Base-by-base conservation (phyloP, 345 rosid genomes). In the Rhizophora mangle region DNA sequence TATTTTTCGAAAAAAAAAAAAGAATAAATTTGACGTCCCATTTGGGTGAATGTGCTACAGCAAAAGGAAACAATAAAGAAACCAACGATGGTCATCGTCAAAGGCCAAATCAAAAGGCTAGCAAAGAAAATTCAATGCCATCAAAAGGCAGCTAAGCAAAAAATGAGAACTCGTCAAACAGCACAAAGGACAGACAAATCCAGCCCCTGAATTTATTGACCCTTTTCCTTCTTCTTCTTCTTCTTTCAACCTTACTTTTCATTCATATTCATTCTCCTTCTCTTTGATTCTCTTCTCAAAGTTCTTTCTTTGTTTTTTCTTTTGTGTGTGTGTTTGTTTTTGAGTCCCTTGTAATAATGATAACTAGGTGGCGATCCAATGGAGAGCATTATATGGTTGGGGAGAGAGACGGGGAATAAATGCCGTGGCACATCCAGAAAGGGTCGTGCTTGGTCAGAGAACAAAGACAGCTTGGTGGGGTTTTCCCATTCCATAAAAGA, bases 401-500 rank as follows among this genome's bases (percentile, higher is more conserved):
- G 79, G 82, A 47, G 74, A 62, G 74, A 8, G 37, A 7, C 0
- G 0, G 49, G 63, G 85, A 86, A 78, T 86, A 82, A 86, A 86
- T 82, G 83, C 83, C 61, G 56, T 53, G 9, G 64, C 56, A 21
- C 39, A 31, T 26, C 43, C 59, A 64, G 26, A 19, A 54, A 72
- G 64, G 26, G 60, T 63, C 68, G 34, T 31, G 43, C 30, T 30
- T 43, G 76, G 77, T 65, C 75, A 72, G 74, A 64, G 65, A 81
- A 67, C 65, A 60, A 51, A 62, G 66, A 67, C 64, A 62, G 47
- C 34, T 71, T 34, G 21, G 62, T 20, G 39, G 65, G 21, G 65
- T 59, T 46, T 57, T 70, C 64, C 24, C 31, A 71, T 34, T 20
- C 43, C 16, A 60, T 39, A 59, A 49, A 47, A 46, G 34, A 29